These are phyloP conservation scores for Cryptococcus neoformans DNA, from an alignment of 1,284 basidiomycete species.

Conservation along the genomic window DNA sequence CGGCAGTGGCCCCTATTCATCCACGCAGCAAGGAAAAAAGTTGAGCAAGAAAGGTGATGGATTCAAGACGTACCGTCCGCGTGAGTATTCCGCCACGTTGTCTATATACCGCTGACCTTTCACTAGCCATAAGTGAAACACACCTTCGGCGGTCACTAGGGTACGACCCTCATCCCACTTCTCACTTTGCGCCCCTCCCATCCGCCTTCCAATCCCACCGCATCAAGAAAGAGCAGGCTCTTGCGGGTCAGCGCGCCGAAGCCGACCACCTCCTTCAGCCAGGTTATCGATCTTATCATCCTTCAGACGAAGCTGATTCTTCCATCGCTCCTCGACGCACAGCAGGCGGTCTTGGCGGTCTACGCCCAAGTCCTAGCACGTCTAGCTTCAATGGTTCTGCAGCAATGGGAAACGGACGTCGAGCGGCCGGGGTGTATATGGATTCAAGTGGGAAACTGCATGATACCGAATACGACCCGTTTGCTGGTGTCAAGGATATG, in stretches of 20 bases:
- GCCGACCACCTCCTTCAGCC: slow-evolving; percentile 45
- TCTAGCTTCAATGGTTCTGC: slow-evolving; percentile 17
- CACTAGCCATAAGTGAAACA: slow-evolving; percentile 32
- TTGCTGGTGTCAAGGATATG: slow-evolving; percentile 42
- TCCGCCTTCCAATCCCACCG: slow-evolving; percentile 36
- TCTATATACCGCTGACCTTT: slow-evolving; percentile 1
- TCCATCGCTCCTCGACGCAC: slow-evolving; percentile 23
- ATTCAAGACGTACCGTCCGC: slow-evolving; percentile 45
- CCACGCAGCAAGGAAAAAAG: not conserved
- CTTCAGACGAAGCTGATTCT: slow-evolving; percentile 12
- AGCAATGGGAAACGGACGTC: not conserved
- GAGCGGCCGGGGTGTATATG: slow-evolving; percentile 37
- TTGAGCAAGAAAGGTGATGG: slow-evolving; percentile 19
- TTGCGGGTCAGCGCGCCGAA: slow-evolving; percentile 39
- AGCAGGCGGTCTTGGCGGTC: slow-evolving; percentile 18
- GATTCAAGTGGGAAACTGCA: slow-evolving; percentile 45
- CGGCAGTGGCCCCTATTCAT: slow-evolving; percentile 19
- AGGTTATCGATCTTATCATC: slow-evolving; percentile 22
- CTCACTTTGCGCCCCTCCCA: slow-evolving; percentile 37
- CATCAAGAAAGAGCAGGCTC: slow-evolving; percentile 31
- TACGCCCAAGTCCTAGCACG: slow-evolving; percentile 18
- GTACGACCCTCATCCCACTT: slow-evolving; percentile 37
- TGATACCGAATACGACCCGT: slow-evolving; percentile 50
- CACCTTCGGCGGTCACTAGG: slow-evolving; percentile 34
- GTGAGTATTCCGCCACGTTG: slow-evolving; percentile 20